Conservation (phyloP, 495 filamentous ascomycete genomes). For the Aspergillus heteromorphus region DNA sequence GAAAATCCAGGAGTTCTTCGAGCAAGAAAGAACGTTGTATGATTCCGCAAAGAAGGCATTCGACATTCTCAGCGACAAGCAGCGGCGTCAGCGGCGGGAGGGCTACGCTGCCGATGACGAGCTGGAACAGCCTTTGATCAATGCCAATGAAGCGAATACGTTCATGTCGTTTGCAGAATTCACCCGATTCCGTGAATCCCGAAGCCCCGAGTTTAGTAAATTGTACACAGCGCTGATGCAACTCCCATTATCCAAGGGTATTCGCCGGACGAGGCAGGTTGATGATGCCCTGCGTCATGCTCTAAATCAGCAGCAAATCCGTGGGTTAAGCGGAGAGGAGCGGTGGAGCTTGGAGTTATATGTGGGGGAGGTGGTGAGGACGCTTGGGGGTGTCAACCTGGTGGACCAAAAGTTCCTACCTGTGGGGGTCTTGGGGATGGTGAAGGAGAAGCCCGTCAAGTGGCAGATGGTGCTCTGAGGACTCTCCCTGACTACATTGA, state of each 20-base stretch:
- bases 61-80: constrained; percentile 12
- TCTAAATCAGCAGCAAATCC: not conserved
- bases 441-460: constrained; percentile 48
- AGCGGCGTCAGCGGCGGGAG: not conserved
- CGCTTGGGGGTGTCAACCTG: constrained; percentile 47
- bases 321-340: constrained; percentile 21
- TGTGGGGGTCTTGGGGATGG: constrained; percentile 46
- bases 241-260: constrained; percentile 11
- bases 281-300: not conserved
- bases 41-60: constrained; percentile 25
- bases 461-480: constrained; percentile 43
- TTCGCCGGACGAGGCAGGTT: constrained; percentile 12
- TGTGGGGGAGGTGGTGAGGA: constrained; percentile 40
- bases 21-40: constrained; percentile 35
- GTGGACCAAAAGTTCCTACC: constrained; percentile 52
- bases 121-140: not conserved
- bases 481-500: too few relatives aligned
- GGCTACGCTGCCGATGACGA: not conserved
- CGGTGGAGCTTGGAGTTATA: constrained; percentile 50
- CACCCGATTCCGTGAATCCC: constrained; percentile 35
- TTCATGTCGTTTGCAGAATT: constrained; percentile 50
- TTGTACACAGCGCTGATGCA: constrained; percentile 23
- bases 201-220: constrained; percentile 11
- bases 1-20: constrained; percentile 29
- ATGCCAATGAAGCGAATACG: constrained; percentile 11